Conservation (phyloP, 208 protist species). For the Leishmania aethiopica region DNA sequence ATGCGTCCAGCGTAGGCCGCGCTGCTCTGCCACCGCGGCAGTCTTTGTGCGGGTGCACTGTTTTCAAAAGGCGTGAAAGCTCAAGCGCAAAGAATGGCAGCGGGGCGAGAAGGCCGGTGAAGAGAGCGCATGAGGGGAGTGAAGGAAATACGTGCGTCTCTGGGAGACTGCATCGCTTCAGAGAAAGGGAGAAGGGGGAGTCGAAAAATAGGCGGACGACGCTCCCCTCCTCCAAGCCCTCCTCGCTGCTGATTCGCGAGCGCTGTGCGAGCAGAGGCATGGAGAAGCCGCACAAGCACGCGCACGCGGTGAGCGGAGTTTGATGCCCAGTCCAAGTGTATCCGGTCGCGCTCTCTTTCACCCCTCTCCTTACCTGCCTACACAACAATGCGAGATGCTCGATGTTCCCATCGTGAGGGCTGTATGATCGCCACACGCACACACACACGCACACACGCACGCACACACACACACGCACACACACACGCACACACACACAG, state of each 20-base stretch:
- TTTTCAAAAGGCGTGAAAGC: background rate
- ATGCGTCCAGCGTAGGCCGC: background rate
- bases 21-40: background rate
- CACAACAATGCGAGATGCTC: background rate
- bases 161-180: background rate
- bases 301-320: background rate
- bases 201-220: background rate
- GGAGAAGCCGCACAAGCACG: background rate
- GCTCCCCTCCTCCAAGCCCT: background rate
- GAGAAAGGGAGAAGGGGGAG: background rate
- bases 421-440: background rate
- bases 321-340: background rate
- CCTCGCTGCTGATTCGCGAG: background rate
- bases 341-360: background rate
- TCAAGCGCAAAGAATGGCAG: no score
- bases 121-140: background rate
- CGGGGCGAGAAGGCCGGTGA: background rate
- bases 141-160: conserved; percentile 2
- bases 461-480: background rate
- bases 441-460: background rate
- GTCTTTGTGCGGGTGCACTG: background rate
- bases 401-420: background rate
- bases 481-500: no score
- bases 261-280: background rate
- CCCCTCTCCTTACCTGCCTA: background rate